Evolutionary conservation across 257 asterid species (phyloP).

Genomic region (Solanum ossicruentum): DNA sequence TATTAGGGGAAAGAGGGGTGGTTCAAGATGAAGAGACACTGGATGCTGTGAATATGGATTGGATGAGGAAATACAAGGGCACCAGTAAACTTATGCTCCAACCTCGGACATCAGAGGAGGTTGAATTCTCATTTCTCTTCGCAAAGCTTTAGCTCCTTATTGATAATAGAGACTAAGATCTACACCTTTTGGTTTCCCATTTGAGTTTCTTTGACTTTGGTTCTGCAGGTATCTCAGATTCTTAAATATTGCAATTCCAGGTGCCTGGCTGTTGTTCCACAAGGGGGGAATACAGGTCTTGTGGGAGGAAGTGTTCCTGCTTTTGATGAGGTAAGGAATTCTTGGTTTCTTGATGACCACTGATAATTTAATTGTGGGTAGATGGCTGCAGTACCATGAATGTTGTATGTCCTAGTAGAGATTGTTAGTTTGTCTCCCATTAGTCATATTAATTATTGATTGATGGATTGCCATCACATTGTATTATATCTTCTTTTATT

Average conservation of each 20-base stretch:
- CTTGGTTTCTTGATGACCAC: background rate
- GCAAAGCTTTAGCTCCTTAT: background rate
- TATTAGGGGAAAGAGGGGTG: slow-evolving; percentile 75
- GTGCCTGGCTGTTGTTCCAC: slow-evolving; percentile 93
- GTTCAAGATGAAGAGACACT: slow-evolving; percentile 67
- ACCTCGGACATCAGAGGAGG: slow-evolving; percentile 72
- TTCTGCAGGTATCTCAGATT: slow-evolving; percentile 72
- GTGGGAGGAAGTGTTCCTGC: slow-evolving; percentile 99
- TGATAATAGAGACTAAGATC: background rate
- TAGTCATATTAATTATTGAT: background rate
- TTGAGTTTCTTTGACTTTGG: background rate
- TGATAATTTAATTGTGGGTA: background rate
- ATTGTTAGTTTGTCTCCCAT: background rate
- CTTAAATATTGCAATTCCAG: slow-evolving; percentile 82
- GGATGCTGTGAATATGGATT: slow-evolving; percentile 79
- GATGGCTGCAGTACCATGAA: background rate
- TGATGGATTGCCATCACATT: background rate
- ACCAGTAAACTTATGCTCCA: slow-evolving; percentile 79
- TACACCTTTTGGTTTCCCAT: background rate
- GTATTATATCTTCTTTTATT: background rate
- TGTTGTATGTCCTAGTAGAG: background rate
- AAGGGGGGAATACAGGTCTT: slow-evolving; percentile 98
- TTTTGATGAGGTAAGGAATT: slow-evolving; percentile 77
- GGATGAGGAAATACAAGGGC: slow-evolving; percentile 88
- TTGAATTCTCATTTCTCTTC: slow-evolving; percentile 3